These are phyloP conservation scores for Ceratonia siliqua DNA, from an alignment of 306 rosid genomes.

Conservation along the genomic window DNA sequence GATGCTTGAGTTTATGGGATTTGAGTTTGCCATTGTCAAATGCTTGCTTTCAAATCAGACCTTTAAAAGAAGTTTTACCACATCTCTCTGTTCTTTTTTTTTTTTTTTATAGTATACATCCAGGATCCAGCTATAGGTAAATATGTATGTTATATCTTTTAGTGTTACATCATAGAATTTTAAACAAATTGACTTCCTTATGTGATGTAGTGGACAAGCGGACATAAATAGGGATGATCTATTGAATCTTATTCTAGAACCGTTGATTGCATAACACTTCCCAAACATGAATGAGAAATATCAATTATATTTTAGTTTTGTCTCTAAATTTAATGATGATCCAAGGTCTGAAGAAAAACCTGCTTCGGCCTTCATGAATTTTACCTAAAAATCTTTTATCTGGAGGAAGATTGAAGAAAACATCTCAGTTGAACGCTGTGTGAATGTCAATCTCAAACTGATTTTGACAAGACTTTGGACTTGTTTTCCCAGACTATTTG, in stretches of 20 bases:
- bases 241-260: too few species aligned
- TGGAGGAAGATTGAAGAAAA: not conserved
- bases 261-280: not conserved
- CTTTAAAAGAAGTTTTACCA: too few species aligned
- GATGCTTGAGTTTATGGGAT: too few species aligned
- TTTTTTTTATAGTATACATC: too few species aligned
- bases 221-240: not conserved
- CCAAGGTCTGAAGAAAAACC: not conserved
- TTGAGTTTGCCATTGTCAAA: too few species aligned
- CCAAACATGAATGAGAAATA: not conserved
- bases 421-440: not conserved
- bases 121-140: too few species aligned
- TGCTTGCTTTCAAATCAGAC: too few species aligned
- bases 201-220: not conserved
- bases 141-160: too few species aligned
- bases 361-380: not conserved
- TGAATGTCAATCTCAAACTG: too few species aligned
- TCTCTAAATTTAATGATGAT: not conserved
- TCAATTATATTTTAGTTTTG: not conserved
- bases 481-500: conserved; percentile 29
- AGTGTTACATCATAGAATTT: too few species aligned
- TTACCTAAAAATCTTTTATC: not conserved
- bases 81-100: too few species aligned
- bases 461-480: not conserved
- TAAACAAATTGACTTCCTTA: not conserved